These are phyloP conservation scores for Circinella minor DNA, from an alignment of 371 early-diverging fungal genomes.

Conservation along the genomic window DNA sequence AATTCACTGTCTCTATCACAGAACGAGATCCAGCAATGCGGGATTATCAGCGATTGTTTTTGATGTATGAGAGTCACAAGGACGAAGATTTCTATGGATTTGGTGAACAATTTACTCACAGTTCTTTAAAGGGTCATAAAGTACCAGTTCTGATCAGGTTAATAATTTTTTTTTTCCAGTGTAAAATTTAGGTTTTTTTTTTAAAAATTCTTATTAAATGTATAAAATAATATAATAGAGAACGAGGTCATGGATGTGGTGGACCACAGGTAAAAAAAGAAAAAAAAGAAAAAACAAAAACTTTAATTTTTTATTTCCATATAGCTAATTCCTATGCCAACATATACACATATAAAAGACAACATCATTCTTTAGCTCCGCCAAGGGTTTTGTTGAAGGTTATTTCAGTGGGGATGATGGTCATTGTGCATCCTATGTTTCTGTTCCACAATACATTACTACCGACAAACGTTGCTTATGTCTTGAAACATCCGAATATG, in stretches of 20 bases:
- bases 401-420: constrained; percentile 35
- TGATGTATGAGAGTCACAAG: constrained; percentile 32
- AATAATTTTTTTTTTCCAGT: background rate
- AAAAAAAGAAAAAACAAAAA: background rate
- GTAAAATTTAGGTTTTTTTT: background rate
- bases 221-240: background rate
- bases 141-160: constrained; percentile 44
- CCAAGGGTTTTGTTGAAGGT: constrained; percentile 32
- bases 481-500: constrained; percentile 55
- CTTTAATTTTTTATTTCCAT: constrained; percentile 2
- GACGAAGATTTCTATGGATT: constrained; percentile 56
- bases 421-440: constrained; percentile 43
- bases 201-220: background rate
- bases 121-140: constrained; percentile 51
- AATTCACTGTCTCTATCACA: constrained; percentile 31
- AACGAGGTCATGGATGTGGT: constrained; percentile 15
- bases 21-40: constrained; percentile 34
- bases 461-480: constrained; percentile 49
- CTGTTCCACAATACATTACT: constrained; percentile 58
- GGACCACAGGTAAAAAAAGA: constrained; percentile 9
- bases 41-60: constrained; percentile 30
- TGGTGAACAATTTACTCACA: constrained; percentile 49
- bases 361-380: constrained; percentile 34
- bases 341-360: constrained; percentile 4
- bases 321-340: background rate